These are phyloP conservation scores for Plantago elongata DNA, from an alignment of 257 asterid genomes.

Conservation along the genomic window DNA sequence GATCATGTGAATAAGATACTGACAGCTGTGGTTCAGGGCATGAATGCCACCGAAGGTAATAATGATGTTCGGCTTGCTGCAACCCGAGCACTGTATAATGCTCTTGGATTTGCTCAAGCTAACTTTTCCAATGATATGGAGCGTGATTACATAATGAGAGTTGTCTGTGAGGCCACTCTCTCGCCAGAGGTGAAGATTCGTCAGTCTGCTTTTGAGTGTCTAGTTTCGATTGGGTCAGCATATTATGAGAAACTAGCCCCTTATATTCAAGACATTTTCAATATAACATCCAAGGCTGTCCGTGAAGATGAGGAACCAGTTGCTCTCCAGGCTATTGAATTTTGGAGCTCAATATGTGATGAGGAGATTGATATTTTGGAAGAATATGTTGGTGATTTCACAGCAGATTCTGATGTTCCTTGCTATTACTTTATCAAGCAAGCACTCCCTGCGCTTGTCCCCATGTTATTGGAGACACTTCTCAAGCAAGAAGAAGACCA, in stretches of 20 bases:
- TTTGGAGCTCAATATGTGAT: conserved; percentile 79
- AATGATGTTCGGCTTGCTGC: conserved; percentile 76
- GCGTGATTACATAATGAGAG: conserved; percentile 80
- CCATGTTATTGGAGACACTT: conserved; percentile 69
- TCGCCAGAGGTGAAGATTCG: conserved; percentile 76
- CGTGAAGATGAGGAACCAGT: conserved; percentile 70
- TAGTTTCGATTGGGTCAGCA: conserved; percentile 73
- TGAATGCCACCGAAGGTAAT: conserved; percentile 65
- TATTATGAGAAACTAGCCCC: conserved; percentile 74
- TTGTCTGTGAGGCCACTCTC: conserved; percentile 75
- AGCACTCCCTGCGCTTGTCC: conserved; percentile 77
- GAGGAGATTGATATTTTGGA: conserved; percentile 78
- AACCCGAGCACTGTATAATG: conserved; percentile 68
- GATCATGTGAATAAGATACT: conserved; percentile 82
- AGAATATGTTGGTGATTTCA: conserved; percentile 64
- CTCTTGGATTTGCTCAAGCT: conserved; percentile 81
- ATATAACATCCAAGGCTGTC: conserved; percentile 69
- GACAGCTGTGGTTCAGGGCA: conserved; percentile 82
- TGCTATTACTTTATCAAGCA: conserved; percentile 71
- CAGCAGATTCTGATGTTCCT: conserved; percentile 70
- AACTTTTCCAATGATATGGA: conserved; percentile 80
- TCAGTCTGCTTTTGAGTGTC: conserved; percentile 77
- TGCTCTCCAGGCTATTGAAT: conserved; percentile 81
- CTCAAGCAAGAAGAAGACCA: conserved; percentile 86
- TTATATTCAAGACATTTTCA: conserved; percentile 67